Conservation (phyloP, 805 yeast species). For the Schwanniomyces polymorphus region DNA sequence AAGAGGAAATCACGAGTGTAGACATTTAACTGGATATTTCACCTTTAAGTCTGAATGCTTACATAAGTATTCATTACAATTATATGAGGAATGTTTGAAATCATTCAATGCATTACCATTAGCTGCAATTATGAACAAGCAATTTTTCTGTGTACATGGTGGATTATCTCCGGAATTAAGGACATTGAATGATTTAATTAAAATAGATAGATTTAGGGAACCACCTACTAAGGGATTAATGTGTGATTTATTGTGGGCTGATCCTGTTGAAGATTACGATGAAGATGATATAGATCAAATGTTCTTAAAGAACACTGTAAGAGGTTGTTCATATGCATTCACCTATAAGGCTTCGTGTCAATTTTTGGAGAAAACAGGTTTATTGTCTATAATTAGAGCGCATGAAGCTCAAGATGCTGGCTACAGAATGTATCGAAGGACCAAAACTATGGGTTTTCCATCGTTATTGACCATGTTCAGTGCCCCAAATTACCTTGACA, state of each 20-base stretch:
- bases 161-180: slow-evolving; percentile 87
- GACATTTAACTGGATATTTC: slow-evolving; percentile 89
- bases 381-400: slow-evolving; percentile 86
- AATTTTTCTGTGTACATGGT: slow-evolving; percentile 95
- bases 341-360: slow-evolving; percentile 80
- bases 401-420: slow-evolving; percentile 99
- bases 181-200: slow-evolving; percentile 64
- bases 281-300: slow-evolving; percentile 42
- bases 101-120: slow-evolving; percentile 88
- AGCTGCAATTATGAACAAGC: slow-evolving; percentile 91
- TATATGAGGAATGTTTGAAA: slow-evolving; percentile 72
- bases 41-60: slow-evolving; percentile 89
- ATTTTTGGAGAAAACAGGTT: slow-evolving; percentile 73
- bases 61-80: slow-evolving; percentile 66
- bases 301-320: slow-evolving; percentile 66
- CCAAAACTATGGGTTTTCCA: slow-evolving; percentile 84
- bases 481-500: slow-evolving; percentile 93
- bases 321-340: slow-evolving; percentile 93
- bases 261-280: slow-evolving; percentile 85
- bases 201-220: slow-evolving; percentile 78
- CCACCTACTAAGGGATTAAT: slow-evolving; percentile 92
- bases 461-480: slow-evolving; percentile 87
- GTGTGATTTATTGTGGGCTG: slow-evolving; percentile 97
- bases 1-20: slow-evolving; percentile 94
- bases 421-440: slow-evolving; percentile 87